phyloP scores from a whole-genome alignment of 305 asterid genomes.

The Fraxinus greggii region DNA sequence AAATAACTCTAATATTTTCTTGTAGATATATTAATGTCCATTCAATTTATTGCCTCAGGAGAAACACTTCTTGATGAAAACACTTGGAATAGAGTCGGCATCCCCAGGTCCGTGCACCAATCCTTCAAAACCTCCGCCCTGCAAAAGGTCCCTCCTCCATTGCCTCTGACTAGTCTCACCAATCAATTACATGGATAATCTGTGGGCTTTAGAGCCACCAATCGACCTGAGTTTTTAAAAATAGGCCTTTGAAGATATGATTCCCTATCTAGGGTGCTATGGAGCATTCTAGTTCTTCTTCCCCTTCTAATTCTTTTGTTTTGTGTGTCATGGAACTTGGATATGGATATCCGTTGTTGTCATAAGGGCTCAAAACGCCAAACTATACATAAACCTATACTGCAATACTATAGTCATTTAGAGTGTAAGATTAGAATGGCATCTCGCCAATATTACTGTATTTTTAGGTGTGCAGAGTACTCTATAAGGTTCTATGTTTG shows the following conservation, averaged over 20 bases:
- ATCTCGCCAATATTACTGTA: conserved; percentile 59
- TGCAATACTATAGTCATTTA: conserved; percentile 45
- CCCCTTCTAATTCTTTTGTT: conserved; percentile 58
- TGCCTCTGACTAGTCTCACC: conserved; percentile 61
- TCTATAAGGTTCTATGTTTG: conserved; percentile 31
- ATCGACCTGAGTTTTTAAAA: conserved; percentile 62
- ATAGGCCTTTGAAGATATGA: conserved; percentile 72
- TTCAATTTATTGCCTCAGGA: conserved; percentile 54
- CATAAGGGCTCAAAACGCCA: conserved; percentile 62
- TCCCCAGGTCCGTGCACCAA: conserved; percentile 46
- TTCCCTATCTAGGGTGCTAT: conserved; percentile 55
- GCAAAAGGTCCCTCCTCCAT: conserved; percentile 98
- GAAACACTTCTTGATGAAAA: conserved; percentile 83
- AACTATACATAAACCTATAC: conserved; percentile 68
- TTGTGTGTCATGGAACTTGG: conserved; percentile 52
- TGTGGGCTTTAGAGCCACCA: conserved; percentile 30
- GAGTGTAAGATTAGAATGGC: conserved; percentile 60
- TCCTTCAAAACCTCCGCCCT: conserved; percentile 72
- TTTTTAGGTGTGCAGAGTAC: conserved; percentile 54
- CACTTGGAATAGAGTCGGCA: conserved; percentile 85
- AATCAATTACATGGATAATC: conserved; percentile 15
- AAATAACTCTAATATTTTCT: neutral
- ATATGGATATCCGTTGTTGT: conserved; percentile 59
- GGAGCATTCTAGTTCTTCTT: conserved; percentile 59
- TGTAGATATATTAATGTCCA: neutral